Evolutionary conservation across 495 filamentous ascomycete genomes (phyloP), one percentile per base, ranked within the genome.

Genomic region (Jackrogersella minutella): DNA sequence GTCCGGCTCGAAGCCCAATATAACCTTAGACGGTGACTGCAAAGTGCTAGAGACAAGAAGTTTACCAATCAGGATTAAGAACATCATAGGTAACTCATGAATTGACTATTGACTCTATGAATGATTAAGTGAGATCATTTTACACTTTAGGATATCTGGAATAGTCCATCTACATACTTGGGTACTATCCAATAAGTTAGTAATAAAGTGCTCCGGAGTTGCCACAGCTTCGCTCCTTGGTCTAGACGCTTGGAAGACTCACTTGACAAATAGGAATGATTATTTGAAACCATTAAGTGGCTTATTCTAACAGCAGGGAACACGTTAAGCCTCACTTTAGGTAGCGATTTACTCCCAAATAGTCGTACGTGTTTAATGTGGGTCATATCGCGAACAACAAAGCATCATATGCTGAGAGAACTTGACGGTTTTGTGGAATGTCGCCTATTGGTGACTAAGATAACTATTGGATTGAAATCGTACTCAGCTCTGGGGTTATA

Each of bases 311-410:
- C 16, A n/a, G 11, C 26, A 11, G 26, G 26, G 22, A 28, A 31
- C 5, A 31, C 14, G 44, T 49, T n/a, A 49, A 49, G 24, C 44
- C 44, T 49, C 44, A 49, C 44, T 49, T 49, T 49, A 14, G 44
- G 44, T 49, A 49, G 44, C 26, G 24, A 49, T 49, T 49, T 31
- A 26, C 26, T 31, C 26, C 44, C 31, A 49, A 31, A 31, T 30
- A 30, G 44, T 49, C 44, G 26, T 49, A 49, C 44, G 44, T 49
- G 44, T 5, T 49, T 49, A 49, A 17, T 49, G 44, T 49, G 44
- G 44, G 44, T 9, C 44, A 10, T 16, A 31, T 26, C n/a, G 44
- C 13, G 26, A 49, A 49, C 44, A 49, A 31, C 44, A 31, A 49
- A 49, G 44, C 44, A 49, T 49, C n/a, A 49, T 26, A 17, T 31